Evolutionary conservation across 2,329 filamentous ascomycete species (phyloP), one percentile per base, ranked within the genome.

Genomic region (Phoma sp.): DNA sequence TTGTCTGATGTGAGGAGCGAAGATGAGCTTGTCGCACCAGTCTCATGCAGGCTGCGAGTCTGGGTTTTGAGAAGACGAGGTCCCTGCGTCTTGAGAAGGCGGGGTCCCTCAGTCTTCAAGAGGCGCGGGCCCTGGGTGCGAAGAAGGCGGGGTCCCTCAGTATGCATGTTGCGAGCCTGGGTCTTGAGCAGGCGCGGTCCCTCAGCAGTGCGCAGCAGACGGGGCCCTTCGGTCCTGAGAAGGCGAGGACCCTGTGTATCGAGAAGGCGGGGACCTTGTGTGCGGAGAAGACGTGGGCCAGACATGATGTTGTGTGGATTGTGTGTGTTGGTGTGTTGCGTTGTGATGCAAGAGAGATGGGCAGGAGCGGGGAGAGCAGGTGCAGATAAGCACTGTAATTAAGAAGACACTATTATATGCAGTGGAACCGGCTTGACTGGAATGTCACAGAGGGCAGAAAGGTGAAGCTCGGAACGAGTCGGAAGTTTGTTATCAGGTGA

Each of bases 41-140:
- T 87, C 76, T 86, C 85, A 74, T 83, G 82, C 44, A 87, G 79
- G 52, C 73, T 71, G 61, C 85, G 84, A 42, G 66, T 67, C 64
- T 75, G 70, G 52, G 52, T 50, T 30, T 50, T 55, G 30, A 55
- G 46, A 30, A 55, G 42, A 29, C 52, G 52, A 39, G 52, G 46
- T 4, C 52, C 52, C 32, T 50, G 41, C 25, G 52, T 55, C 41
- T 47, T 50, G 37, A 55, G 52, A 4, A 55, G 52, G 33, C 52
- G 52, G 7, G 52, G 52, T 5, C 52, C 52, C 11, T 48, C 45
- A 2, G 40, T 54, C 40, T 45, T 54, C n/a, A 54, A 40, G 9
- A 54, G 51, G 45, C 51, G 52, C 22, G 52, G 52, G 4, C 52
- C 52, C 10, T 46, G 46, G 7, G 52, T 55, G 18, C 52, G 52